Conservation (phyloP, 305 asterid genomes). For the Salvia sclarea region DNA sequence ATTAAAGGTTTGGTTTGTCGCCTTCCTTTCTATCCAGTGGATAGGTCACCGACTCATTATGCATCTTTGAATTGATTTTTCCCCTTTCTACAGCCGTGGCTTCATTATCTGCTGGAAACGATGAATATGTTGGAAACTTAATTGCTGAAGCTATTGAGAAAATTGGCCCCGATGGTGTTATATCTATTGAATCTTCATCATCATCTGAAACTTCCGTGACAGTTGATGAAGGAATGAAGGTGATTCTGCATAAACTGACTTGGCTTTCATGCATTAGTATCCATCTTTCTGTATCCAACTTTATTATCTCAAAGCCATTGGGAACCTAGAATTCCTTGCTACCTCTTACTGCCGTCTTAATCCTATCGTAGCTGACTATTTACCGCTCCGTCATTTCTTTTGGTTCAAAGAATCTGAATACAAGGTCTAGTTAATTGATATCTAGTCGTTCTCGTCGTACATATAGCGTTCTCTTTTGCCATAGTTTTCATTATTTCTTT, state of each 20-base stretch:
- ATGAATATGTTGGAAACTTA: slow-evolving; percentile 71
- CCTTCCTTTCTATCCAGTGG: slow-evolving; percentile 16
- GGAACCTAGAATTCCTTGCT: not conserved
- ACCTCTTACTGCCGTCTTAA: not conserved
- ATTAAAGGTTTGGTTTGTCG: slow-evolving; percentile 54
- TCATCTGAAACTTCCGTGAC: slow-evolving; percentile 71
- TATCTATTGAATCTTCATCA: slow-evolving; percentile 73
- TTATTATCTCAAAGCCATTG: not conserved
- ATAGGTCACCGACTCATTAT: not conserved
- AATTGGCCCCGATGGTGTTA: slow-evolving; percentile 92
- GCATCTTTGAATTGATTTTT: not conserved
- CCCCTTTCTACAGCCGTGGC: slow-evolving; percentile 73
- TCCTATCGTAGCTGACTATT: not conserved
- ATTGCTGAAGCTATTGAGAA: slow-evolving; percentile 84
- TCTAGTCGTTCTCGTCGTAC: slow-evolving; percentile 18
- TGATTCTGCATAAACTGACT: slow-evolving; percentile 33
- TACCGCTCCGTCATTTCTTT: not conserved
- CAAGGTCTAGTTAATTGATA: not conserved
- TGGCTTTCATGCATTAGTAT: not conserved
- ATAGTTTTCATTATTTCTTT: slow-evolving; percentile 56
- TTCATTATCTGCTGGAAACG: slow-evolving; percentile 92
- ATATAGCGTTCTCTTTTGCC: slow-evolving; percentile 29
- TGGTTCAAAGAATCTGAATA: not conserved
- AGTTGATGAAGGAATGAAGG: slow-evolving; percentile 99
- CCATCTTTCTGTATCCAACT: slow-evolving; percentile 3